Base-by-base conservation (phyloP, 2,329 filamentous ascomycete species). In the Beauveria medogensis region DNA sequence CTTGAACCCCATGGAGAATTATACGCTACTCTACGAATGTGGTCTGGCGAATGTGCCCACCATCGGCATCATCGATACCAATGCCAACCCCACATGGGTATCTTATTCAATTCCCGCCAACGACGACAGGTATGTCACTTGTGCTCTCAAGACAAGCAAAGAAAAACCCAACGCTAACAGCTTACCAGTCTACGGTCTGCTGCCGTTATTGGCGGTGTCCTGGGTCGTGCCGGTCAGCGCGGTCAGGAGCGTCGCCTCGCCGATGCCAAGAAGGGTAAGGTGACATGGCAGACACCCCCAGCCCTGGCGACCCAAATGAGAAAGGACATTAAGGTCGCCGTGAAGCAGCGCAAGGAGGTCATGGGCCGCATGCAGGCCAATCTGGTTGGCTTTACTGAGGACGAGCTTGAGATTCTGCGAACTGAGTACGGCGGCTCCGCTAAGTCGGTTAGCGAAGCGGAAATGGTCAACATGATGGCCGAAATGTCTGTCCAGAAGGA, bases 61-160 rank as follows among this genome's bases (percentile, higher is more conserved):
- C 0, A 94, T 99, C 69, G 94, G 93, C 52, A 82, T 99, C 62
- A 89, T 97, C 66, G 94, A 99, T 74, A 97, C 94, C 1, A 90
- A 99, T 73, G 88, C 87, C 2, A 90, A 97, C 74, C 91, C 94
- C 0, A 91, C 91, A 0, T 93, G 90, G 85, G 92, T 97, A 55
- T 97, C 94, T 4, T 99, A 99, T 72, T 90, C 90, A 16, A 97
- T 99, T 67, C 94, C 94, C 2, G 91, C 91, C 55, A 99, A 99
- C 73, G 94, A 99, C 71, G 94, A 99, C 80, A 92, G 88, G 88
- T 91, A 73, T 70, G 80, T 26, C 10, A 28, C 10, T 44, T 34
- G 40, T 22, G 18, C 40, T 3, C 40, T 9, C 9, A 44, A 22
- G 24, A 16, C 24, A 20, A 2, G 2, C 10, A 28, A 30, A 34